Percentiles rank a stretch among this genome's conserved stretches.
These are phyloP conservation scores for Mortierella sp. DNA, from an alignment of 371 early-diverging fungal genomes.

Conservation along the genomic window DNA sequence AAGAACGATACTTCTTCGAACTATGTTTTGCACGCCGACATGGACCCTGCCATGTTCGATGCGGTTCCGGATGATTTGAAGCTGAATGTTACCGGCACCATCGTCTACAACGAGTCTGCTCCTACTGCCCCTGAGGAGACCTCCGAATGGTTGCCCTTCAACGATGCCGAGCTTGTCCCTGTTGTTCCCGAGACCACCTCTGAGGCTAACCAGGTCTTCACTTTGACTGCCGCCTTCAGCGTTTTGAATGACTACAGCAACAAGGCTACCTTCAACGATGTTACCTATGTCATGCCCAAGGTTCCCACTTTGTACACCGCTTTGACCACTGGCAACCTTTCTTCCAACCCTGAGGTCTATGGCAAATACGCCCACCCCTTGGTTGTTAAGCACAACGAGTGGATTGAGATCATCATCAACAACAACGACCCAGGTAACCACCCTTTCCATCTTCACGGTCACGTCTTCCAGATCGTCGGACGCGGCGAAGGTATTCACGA, in stretches of 20 bases:
- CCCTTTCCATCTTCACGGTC: slow-evolving; percentile 90
- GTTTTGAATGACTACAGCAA: slow-evolving; percentile 81
- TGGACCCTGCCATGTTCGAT: slow-evolving; percentile 86
- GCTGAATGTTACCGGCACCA: slow-evolving; percentile 65
- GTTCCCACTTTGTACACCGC: slow-evolving; percentile 80
- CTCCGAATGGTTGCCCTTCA: slow-evolving; percentile 56
- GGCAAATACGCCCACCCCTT: slow-evolving; percentile 71
- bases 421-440: slow-evolving; percentile 76
- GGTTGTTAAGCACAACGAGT: slow-evolving; percentile 64
- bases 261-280: slow-evolving; percentile 85
- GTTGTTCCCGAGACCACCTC: slow-evolving; percentile 57
- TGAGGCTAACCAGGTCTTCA: slow-evolving; percentile 62
- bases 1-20: slow-evolving; percentile 72
- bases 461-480: slow-evolving; percentile 81
- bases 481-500: slow-evolving; percentile 57
- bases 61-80: slow-evolving; percentile 65
- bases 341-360: slow-evolving; percentile 71
- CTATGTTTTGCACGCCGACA: slow-evolving; percentile 80
- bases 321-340: slow-evolving; percentile 67
- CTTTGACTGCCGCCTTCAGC: slow-evolving; percentile 72
- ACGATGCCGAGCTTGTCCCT: slow-evolving; percentile 67
- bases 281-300: slow-evolving; percentile 76
- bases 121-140: slow-evolving; percentile 59
- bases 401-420: slow-evolving; percentile 72
- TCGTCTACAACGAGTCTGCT: slow-evolving; percentile 64